Evolutionary conservation across 2,329 filamentous ascomycete species (phyloP), one percentile per base, ranked within the genome.

Genomic region (Ophiocordyceps robertsii): DNA sequence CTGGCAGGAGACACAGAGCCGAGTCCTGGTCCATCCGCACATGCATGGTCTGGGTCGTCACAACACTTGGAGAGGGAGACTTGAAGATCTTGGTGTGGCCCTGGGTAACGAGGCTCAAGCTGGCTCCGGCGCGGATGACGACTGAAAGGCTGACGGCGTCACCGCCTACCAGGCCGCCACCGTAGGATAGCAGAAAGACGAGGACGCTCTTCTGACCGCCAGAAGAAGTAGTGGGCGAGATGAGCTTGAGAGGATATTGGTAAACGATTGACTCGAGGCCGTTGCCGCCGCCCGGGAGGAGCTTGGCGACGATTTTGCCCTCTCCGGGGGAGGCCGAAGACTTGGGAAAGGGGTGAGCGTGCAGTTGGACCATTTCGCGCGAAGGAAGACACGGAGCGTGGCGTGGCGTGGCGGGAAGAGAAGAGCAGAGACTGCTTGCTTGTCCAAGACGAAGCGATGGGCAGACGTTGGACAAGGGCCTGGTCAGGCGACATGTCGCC

Each of bases 1-100:
- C 92, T 0, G 92, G 92, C 11, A 96, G 73, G 46, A 83, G 68
- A 53, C 80, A 82, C 13, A 83, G 65, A 1, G 70, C 72, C 7
- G 68, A 75, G 19, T 61, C 66, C 13, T 66, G 52, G 21, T 67
- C 63, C 41, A 84, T 63, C 3, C 59, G 58, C 29, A 75, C 69
- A 12, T 64, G 58, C 45, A 84, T 59, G 1, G 57, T 66, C 59
- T 84, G 80, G 17, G 69, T 67, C 2, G 80, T 82, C 38, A 74
- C 57, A 12, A 75, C 60, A 36, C 73, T 65, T 31, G 64, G 63
- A 43, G 68, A 65, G 39, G 75, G 61, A 1, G 87, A 84, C 58
- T 92, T 94, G 73, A 95, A 96, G 53, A 98, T 80, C 66, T 96
- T 98, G 46, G 92, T 96, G 63, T 88, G 87, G 41, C 90, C 90